Conservation (phyloP, 495 filamentous ascomycete species). For the Hypoxylon subgilvum region DNA sequence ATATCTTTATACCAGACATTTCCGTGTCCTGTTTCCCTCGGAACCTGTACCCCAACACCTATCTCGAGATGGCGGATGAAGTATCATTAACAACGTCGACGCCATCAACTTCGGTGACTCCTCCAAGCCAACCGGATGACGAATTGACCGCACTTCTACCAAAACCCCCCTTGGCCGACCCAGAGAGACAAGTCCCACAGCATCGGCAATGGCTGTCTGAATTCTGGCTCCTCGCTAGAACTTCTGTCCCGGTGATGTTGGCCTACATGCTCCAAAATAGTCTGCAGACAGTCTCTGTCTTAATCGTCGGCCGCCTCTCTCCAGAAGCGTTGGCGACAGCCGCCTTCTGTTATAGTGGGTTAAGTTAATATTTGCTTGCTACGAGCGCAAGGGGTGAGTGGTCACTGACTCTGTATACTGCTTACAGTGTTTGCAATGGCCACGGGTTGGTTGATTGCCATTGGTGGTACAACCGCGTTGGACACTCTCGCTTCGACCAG, state of each 20-base stretch:
- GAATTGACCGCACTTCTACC: slow-evolving; percentile 59
- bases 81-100: slow-evolving; percentile 6
- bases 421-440: slow-evolving; percentile 84
- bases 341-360: slow-evolving; percentile 74
- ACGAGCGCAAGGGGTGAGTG: not conserved
- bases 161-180: slow-evolving; percentile 39
- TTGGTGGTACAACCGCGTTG: slow-evolving; percentile 90
- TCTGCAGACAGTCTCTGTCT: slow-evolving; percentile 81
- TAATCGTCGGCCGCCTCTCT: slow-evolving; percentile 79
- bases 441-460: slow-evolving; percentile 86
- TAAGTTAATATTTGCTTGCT: not conserved
- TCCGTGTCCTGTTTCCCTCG: not conserved
- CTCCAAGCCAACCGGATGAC: slow-evolving; percentile 28
- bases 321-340: slow-evolving; percentile 82
- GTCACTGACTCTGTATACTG: slow-evolving; percentile 1
- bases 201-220: slow-evolving; percentile 59
- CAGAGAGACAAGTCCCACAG: slow-evolving; percentile 3
- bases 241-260: slow-evolving; percentile 80
- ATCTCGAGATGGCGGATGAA: slow-evolving; percentile 16
- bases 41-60: not conserved
- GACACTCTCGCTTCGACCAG: slow-evolving; percentile 86
- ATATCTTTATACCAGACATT: too few relatives aligned
- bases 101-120: slow-evolving; percentile 3
- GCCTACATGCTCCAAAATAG: slow-evolving; percentile 91
- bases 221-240: slow-evolving; percentile 69